Base-by-base conservation (phyloP, 768 basidiomycete species). In the Collybia mongolica region DNA sequence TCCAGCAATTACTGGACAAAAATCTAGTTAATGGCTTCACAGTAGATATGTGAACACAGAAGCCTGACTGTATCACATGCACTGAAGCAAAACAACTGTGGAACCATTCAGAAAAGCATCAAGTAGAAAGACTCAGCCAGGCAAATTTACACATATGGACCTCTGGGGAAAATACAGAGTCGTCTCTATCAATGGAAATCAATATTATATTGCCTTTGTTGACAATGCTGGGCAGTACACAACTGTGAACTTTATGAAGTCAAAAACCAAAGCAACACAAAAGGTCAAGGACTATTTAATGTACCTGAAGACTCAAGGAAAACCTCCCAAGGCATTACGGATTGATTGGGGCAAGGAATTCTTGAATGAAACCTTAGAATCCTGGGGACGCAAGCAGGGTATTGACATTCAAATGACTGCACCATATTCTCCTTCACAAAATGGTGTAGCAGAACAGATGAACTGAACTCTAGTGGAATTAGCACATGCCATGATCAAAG, bases 361-460 rank as follows among this genome's bases (percentile, higher is more conserved):
- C 19, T 7, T 46, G 1, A 46, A 28, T 17, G 19, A 46, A 1
- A 19, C 12, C 8, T 20, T 46, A 3, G 35, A 36, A 14, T 15
- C 26, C 14, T 46, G 29, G 40, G 19, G 40, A 20, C 32, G 46
- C 0, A 26, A 44, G 0, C 45, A 60, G 14, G 76, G 75, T 1
- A 73, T 64, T 0, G 41, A 54, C 11, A 49, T 51, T 1, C 40
- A 61, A 42, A 51, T 64, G 1, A 71, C 66, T 0, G 48, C 58
- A 3, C 68, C 63, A 7, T 54, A 71, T 50, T 61, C 61, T 0
- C 66, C 61, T 0, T 48, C 62, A 22, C 61, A 71, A 39, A 72
- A 73, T 29, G 67, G 72, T 1, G 48, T 68, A 6, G 64, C 70
- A 4, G 62, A 73, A 42, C 39, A 59, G 8, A 52, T 59, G 6